Percentiles rank a stretch among this genome's conserved stretches.
These are phyloP conservation scores for Saccharomyces hybrid DNA, from an alignment of 1,139 yeast genomes.

Conservation along the genomic window DNA sequence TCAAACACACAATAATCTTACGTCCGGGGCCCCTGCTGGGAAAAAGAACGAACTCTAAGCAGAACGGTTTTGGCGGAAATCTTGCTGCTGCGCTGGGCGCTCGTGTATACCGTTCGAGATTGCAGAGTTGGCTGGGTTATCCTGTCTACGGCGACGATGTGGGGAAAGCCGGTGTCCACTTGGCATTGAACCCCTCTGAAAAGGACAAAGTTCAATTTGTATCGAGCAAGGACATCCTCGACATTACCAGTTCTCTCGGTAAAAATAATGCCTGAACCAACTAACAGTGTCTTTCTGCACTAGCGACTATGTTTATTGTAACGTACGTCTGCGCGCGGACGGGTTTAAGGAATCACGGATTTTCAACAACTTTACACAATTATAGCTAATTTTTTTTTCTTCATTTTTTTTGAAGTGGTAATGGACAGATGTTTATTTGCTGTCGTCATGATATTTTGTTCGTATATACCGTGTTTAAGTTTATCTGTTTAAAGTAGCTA, in stretches of 20 bases:
- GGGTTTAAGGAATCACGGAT: background rate
- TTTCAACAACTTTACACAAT: background rate
- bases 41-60: conserved; percentile 37
- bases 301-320: background rate
- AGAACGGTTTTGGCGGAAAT: conserved; percentile 36
- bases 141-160: conserved; percentile 46
- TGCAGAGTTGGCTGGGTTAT: conserved; percentile 30
- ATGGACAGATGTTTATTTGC: background rate
- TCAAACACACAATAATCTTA: conserved; percentile 59
- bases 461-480: background rate
- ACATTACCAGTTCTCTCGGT: conserved; percentile 6
- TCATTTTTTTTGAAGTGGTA: background rate
- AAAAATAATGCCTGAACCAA: background rate
- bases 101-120: conserved; percentile 33
- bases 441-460: background rate
- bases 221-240: conserved; percentile 23
- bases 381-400: background rate
- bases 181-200: conserved; percentile 23
- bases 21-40: conserved; percentile 69
- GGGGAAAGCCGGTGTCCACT: conserved; percentile 39
- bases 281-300: background rate
- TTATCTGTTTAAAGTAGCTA: background rate
- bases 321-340: conserved; percentile 1
- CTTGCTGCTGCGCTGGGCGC: conserved; percentile 32
- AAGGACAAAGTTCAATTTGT: conserved; percentile 23